A percentile compares a stretch with the other conserved stretches of the same genome.
Evolutionary conservation across 805 yeast species (phyloP).

Genomic region (Grigorovia yakushimaensis): DNA sequence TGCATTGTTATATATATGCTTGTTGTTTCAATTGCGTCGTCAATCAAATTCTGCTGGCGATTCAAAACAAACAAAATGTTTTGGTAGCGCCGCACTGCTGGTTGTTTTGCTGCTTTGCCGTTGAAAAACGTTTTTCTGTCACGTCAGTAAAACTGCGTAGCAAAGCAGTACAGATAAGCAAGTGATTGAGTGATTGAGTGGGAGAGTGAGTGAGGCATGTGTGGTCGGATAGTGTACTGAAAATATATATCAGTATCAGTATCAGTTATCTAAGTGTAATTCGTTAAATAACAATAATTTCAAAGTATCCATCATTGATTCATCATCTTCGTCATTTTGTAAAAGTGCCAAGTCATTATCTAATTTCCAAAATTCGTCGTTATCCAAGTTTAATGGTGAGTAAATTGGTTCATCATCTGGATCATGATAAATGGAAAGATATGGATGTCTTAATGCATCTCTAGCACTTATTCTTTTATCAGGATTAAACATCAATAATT

Average conservation of each 20-base stretch:
- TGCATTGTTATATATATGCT: neutral
- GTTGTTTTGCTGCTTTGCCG: too few relatives aligned
- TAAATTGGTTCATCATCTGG: conserved; percentile 60
- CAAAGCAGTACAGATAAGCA: too few relatives aligned
- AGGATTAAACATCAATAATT: conserved; percentile 64
- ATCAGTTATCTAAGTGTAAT: conserved; percentile 31
- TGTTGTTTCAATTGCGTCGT: neutral
- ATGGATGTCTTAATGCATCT: conserved; percentile 69
- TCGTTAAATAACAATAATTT: conserved; percentile 73
- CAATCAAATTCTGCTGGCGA: neutral
- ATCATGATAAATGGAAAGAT: conserved; percentile 56
- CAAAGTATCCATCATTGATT: conserved; percentile 63
- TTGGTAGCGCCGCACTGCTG: neutral
- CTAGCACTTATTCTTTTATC: conserved; percentile 63
- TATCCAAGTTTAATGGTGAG: conserved; percentile 28
- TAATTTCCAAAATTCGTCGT: conserved; percentile 32
- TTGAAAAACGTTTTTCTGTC: too few relatives aligned
- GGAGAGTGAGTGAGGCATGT: neutral
- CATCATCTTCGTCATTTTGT: conserved; percentile 37
- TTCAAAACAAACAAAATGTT: neutral
- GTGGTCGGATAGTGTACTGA: too few relatives aligned
- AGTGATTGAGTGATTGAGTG: neutral
- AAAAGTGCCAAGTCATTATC: conserved; percentile 25
- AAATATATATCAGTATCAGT: too few relatives aligned
- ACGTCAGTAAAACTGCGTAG: too few relatives aligned